phyloP scores from a whole-genome alignment of 495 filamentous ascomycete species.

The Aspergillus asperescens region DNA sequence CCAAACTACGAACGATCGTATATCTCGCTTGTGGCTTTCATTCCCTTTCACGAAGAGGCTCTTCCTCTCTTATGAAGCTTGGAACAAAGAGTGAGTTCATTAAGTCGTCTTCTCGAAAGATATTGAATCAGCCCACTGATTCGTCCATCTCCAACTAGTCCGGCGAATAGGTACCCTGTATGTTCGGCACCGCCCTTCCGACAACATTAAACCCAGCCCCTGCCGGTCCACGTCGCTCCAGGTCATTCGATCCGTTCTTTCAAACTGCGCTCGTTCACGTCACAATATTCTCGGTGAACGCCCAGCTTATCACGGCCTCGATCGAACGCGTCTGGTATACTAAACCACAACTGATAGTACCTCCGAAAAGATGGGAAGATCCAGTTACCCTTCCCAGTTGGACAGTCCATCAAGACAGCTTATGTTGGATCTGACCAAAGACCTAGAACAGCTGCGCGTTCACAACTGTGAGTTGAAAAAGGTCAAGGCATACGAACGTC shows the following conservation, averaged over 20 bases:
- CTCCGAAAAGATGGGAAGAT: constrained; percentile 22
- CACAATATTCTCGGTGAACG: not conserved
- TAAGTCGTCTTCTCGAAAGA: not conserved
- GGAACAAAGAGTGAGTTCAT: not conserved
- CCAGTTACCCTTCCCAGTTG: constrained; percentile 24
- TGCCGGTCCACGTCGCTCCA: not conserved
- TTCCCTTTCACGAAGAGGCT: not conserved
- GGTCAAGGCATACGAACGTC: constrained; percentile 41
- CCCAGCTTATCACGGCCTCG: no score
- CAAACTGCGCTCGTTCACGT: not conserved
- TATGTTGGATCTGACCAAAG: constrained; percentile 41
- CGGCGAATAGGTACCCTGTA: not conserved
- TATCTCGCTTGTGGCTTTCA: not conserved
- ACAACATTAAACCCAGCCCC: not conserved
- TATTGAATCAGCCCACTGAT: not conserved
- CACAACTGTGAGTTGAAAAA: constrained; percentile 39
- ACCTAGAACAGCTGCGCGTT: constrained; percentile 35
- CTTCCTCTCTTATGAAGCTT: not conserved
- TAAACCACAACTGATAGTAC: not conserved
- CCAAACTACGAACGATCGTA: not conserved
- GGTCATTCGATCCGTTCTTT: not conserved
- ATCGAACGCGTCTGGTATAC: not conserved
- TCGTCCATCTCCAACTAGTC: not conserved
- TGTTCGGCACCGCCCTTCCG: not conserved
- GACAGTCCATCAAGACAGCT: constrained; percentile 50